Base-by-base conservation (phyloP, 345 rosid species). In the Euphorbia peplus region DNA sequence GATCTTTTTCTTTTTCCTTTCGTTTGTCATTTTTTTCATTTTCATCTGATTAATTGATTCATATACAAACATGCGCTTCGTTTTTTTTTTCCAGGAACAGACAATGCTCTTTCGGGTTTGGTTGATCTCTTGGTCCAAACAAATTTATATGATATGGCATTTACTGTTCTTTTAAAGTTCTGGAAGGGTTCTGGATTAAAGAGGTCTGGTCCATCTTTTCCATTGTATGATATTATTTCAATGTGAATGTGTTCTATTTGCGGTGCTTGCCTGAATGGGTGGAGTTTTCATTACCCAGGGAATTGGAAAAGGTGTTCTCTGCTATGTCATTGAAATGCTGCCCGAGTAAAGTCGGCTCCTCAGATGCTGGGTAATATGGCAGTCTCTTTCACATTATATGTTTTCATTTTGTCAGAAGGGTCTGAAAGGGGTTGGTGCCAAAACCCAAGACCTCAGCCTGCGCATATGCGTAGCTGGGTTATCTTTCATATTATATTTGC, bases 251-350 rank as follows among this genome's bases (percentile, higher is more conserved):
- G 62, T 59, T 74, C 68, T 55, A 44, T 74, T 63, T 74, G 67
- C 54, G 41, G 35, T 55, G n/a, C 46, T 51, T 56, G 28, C 54
- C 50, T 50, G 57, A 62, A 30, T 76, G 55, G 77, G 14, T 55
- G 25, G 55, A 61, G 42, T 54, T 55, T 72, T 62, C 30, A 60
- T 66, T 72, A 54, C 55, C 58, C 73, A 95, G 99, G 88, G 95
- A 88, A 80, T 73, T 95, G 81, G 99, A 95, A 76, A 87, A 81
- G 67, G 76, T 90, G 75, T 90, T 95, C 79, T 86, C 82, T 64
- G 79, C 85, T 51, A 82, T 95, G 84, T 82, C 96, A 69, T 71
- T 87, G 58, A 91, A 87, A 78, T 95, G 99, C 75, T 91, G 96
- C 79, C 95, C 90, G 39, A 75, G 66, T 68, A 85, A 76, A 70